Evolutionary conservation across 208 protist genomes (phyloP), one percentile per base, ranked within the genome.

Genomic region (Kentomonas sorsogonicus): DNA sequence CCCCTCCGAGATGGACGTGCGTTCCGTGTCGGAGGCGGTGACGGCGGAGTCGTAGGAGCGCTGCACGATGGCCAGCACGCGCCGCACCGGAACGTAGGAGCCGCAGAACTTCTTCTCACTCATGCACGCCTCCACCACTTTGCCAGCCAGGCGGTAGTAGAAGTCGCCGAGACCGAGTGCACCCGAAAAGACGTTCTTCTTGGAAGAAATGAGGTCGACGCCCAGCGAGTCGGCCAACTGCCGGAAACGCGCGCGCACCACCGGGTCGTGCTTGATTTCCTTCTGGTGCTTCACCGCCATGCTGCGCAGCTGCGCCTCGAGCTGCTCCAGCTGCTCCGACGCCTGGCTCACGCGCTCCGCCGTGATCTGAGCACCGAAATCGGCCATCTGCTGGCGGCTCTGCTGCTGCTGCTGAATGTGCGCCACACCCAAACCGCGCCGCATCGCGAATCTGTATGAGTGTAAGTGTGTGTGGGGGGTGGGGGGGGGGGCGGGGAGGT

Each of bases 181-280:
- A 11, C 74, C 80, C 9, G 88, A 63, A 54, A 94, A 94, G 3
- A 92, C 70, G 62, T 92, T 94, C 59, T 87, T 88, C 63, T 85
- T 87, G 23, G 84, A 92, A 1, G 84, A 92, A 33, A 94, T 81
- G 7, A 94, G 64, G 50, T 94, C 88, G 13, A 94, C 74, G 25
- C 84, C 84, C 23, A 94, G 76, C 11, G 82, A 91, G 74, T 94
- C 88, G 1, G 88, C 84, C 3, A 94, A 60, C 66, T 94, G 88
- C 3, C 84, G 79, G 48, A 94, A 94, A 16, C 83, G 76, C 0
- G 82, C 84, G 29, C 88, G 84, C n/a, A 91, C 80, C 1, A 91
- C 58, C 0, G 88, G 83, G 58, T 94, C 88, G 38, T 81, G 56
- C 38, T 79, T 77, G 33, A 94, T 91, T 25, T 89, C 84, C 10